phyloP scores from a whole-genome alignment of 441 rosid species.

The Pelargonium cotyledonis region DNA sequence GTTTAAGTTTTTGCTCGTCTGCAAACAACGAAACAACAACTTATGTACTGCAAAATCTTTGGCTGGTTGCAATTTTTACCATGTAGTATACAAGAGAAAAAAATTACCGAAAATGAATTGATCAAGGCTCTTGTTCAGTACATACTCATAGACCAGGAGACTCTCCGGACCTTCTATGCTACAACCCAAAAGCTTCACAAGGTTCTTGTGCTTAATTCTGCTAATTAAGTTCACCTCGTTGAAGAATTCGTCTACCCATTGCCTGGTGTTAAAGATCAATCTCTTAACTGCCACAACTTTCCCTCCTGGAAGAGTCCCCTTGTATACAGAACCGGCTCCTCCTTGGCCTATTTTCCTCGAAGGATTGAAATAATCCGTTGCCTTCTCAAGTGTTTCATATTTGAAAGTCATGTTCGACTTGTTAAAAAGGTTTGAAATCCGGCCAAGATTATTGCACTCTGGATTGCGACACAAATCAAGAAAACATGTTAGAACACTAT shows the following conservation, averaged over 20 bases:
- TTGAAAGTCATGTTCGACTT: background rate
- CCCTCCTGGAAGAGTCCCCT: slow-evolving; percentile 52
- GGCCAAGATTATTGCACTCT: background rate
- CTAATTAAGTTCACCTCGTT: slow-evolving; percentile 64
- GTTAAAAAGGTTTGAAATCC: slow-evolving; percentile 1
- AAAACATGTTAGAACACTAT: no score
- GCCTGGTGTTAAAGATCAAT: slow-evolving; percentile 49
- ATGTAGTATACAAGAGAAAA: background rate
- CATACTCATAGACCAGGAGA: slow-evolving; percentile 68
- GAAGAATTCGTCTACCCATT: slow-evolving; percentile 73
- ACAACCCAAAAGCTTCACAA: slow-evolving; percentile 65
- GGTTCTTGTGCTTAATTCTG: slow-evolving; percentile 55
- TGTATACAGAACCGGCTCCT: background rate
- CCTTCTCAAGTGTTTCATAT: background rate
- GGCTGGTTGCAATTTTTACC: no score
- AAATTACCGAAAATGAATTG: slow-evolving; percentile 56
- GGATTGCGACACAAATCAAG: no score
- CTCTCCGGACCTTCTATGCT: slow-evolving; percentile 77
- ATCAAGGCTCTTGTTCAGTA: slow-evolving; percentile 59
- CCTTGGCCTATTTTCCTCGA: background rate
- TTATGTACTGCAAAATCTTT: no score
- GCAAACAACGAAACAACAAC: slow-evolving; percentile 15
- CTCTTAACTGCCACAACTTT: slow-evolving; percentile 57
- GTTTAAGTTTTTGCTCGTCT: slow-evolving; percentile 35
- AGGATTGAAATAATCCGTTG: background rate